Evolutionary conservation across 441 rosid species (phyloP).

Genomic region (Pelargonium fulgidum): DNA sequence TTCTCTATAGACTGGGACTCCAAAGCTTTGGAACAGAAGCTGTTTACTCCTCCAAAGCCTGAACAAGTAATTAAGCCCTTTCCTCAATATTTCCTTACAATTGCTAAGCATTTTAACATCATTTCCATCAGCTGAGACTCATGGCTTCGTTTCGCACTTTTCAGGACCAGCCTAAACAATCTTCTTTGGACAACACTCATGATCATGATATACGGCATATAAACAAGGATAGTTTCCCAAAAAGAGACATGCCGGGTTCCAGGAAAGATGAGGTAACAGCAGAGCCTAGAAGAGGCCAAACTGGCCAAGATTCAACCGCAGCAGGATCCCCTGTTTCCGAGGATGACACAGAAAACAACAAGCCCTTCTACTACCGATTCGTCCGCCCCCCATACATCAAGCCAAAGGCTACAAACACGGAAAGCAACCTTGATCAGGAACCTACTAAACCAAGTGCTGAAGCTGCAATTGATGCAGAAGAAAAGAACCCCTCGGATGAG

Average conservation of each 20-base stretch:
- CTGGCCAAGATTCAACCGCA: not conserved
- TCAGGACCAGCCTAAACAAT: no score
- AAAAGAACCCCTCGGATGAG: not conserved
- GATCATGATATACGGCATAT: no score
- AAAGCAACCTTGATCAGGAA: not conserved
- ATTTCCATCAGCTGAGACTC: no score
- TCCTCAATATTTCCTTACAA: no score
- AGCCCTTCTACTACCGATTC: constrained; percentile 12
- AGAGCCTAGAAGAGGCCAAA: not conserved
- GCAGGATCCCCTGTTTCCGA: not conserved
- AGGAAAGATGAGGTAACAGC: not conserved
- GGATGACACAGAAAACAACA: not conserved
- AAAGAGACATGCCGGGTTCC: no score
- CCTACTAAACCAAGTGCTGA: not conserved
- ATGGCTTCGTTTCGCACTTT: no score
- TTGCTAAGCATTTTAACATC: no score
- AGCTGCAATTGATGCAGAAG: not conserved
- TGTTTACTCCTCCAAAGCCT: constrained; percentile 14
- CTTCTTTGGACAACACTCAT: no score
- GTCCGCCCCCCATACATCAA: constrained; percentile 23
- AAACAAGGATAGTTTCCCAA: no score
- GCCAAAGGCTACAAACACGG: not conserved
- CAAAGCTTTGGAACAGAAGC: constrained; percentile 24
- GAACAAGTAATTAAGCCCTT: constrained; percentile 4
- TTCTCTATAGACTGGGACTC: constrained; percentile 22